Evolutionary conservation across 2,329 filamentous ascomycete genomes (phyloP).

Genomic region (Fusarium cyanostomum): DNA sequence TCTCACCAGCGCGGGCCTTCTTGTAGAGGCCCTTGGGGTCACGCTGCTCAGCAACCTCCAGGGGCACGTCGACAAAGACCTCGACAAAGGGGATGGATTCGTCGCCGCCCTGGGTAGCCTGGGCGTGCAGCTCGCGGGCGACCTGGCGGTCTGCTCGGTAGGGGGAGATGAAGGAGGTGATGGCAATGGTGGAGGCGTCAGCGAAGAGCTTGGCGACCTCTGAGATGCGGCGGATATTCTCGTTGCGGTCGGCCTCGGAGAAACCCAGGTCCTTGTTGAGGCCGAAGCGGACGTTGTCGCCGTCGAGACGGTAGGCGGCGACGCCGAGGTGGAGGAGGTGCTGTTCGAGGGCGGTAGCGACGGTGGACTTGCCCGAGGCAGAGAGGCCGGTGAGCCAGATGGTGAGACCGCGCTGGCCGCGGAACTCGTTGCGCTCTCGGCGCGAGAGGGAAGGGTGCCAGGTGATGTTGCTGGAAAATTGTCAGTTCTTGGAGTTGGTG

Average conservation of each 20-base stretch:
- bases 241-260: conserved; percentile 89
- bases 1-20: conserved; percentile 91
- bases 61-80: conserved; percentile 89
- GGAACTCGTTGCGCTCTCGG: conserved; percentile 76
- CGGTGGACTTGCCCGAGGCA: conserved; percentile 95
- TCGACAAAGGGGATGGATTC: conserved; percentile 89
- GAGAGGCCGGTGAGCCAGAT: conserved; percentile 98
- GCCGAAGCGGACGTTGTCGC: conserved; percentile 98
- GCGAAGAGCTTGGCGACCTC: conserved; percentile 98
- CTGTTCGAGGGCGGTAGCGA: conserved; percentile 96
- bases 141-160: conserved; percentile 87
- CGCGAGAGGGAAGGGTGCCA: conserved; percentile 87
- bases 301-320: conserved; percentile 91
- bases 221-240: conserved; percentile 96
- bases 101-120: conserved; percentile 61
- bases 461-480: conserved; percentile 78
- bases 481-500: conserved; percentile 13
- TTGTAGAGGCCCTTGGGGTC: conserved; percentile 99
- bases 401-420: conserved; percentile 89
- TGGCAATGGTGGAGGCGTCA: conserved; percentile 84
- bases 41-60: conserved; percentile 91
- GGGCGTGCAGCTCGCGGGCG: conserved; percentile 81
- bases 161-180: conserved; percentile 97
- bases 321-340: conserved; percentile 88
- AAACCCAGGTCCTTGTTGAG: conserved; percentile 98